These are phyloP conservation scores for Dillenia turbinata DNA, from an alignment of 164 flowering plant species.

Conservation along the genomic window DNA sequence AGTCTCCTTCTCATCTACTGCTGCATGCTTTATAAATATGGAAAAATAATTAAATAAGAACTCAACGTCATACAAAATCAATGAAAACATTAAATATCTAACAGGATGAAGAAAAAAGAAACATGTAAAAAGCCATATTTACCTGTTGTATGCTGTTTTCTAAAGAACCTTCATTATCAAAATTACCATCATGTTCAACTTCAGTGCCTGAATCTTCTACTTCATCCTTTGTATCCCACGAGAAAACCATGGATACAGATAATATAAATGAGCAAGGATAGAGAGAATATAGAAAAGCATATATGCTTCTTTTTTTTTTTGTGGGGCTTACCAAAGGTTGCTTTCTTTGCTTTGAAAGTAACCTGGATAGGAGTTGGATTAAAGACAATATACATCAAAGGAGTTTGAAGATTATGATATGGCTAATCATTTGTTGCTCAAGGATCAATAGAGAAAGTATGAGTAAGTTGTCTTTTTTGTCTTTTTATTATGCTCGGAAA, in stretches of 20 bases:
- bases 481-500: too few relatives aligned
- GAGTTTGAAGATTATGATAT: too few relatives aligned
- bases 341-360: too few relatives aligned
- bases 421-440: too few relatives aligned
- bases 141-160: constrained; percentile 25
- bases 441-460: too few relatives aligned
- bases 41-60: constrained; percentile 2
- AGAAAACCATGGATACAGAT: constrained; percentile 6
- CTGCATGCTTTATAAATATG: constrained; percentile 21
- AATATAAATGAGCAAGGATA: too few relatives aligned
- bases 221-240: constrained; percentile 30
- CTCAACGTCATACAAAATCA: not conserved
- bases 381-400: too few relatives aligned
- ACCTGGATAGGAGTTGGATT: too few relatives aligned
- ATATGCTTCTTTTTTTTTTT: too few relatives aligned
- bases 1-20: constrained; percentile 25
- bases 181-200: constrained; percentile 22
- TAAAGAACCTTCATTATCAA: constrained; percentile 21
- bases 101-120: not conserved
- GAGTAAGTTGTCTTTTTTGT: too few relatives aligned
- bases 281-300: too few relatives aligned
- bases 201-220: constrained; percentile 22
- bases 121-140: constrained; percentile 1
- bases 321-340: too few relatives aligned
- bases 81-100: constrained; percentile 1